These are phyloP conservation scores for Botrytis fragariae DNA, from an alignment of 2,329 filamentous ascomycete species.

Conservation along the genomic window DNA sequence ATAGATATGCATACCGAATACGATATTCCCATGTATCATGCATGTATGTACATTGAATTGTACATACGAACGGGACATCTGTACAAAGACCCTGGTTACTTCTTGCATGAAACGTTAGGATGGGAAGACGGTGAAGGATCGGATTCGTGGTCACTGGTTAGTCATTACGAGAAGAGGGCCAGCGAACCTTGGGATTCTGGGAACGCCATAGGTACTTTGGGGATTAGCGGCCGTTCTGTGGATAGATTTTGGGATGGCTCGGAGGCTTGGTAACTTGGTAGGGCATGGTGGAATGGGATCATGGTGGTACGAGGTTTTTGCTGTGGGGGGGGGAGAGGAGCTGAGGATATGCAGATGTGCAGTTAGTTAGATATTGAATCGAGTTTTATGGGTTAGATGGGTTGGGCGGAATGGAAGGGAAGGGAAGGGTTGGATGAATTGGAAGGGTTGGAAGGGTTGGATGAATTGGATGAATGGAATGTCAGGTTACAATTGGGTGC, in stretches of 20 bases:
- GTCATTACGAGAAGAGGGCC: not conserved
- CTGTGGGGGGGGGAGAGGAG: not conserved
- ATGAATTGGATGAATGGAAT: not conserved
- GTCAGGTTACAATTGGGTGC: not conserved
- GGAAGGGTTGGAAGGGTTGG: not conserved
- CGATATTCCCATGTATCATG: not conserved
- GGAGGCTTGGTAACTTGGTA: not conserved
- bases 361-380: not conserved
- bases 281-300: not conserved
- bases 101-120: slow-evolving; percentile 6
- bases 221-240: not conserved
- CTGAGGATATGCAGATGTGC: not conserved
- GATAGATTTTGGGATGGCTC: not conserved
- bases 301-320: not conserved
- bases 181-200: not conserved
- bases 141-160: not conserved
- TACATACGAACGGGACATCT: not conserved
- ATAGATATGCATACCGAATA: not conserved
- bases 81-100: not conserved
- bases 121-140: slow-evolving; percentile 8
- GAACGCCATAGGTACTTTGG: not conserved
- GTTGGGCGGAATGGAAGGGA: too few relatives aligned
- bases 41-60: not conserved
- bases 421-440: not conserved
- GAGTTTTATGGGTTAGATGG: not conserved